Base-by-base conservation (phyloP, 1,284 basidiomycete species). In the Sutorius eximius region DNA sequence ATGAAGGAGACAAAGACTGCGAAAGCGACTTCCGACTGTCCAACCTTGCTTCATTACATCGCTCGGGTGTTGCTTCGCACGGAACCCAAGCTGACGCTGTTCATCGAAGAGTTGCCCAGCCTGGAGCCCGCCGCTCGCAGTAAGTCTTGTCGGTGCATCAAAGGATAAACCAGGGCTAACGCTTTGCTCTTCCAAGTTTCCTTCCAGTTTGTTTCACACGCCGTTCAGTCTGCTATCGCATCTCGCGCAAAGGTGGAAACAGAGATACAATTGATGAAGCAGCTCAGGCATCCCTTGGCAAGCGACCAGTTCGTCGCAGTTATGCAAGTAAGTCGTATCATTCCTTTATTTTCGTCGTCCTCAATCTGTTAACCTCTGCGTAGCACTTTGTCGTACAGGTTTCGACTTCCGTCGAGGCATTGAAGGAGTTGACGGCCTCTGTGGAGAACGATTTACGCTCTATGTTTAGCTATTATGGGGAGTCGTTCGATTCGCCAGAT, bases 31-130 rank as follows among this genome's bases (percentile, higher is more conserved):
- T 52, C 81, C 0, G 83, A 83, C 2, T 95, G 91, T 61, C 91
- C 93, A 0, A 95, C 91, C 0, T 76, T 97, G 24, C 75, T 97
- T 27, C 93, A 97, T 70, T 96, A 93, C 68, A 67, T 96, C 24
- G 91, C 91, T 8, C 78, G 82, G 47, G 78, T 91, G 6, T 76
- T 96, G n/a, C 70, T 91, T 56, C 80, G 84, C 42, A 80, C 78
- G 12, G 86, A 94, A 64, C 81, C 88, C 1, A 74, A 77, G 1
- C 68, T 91, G 5, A 75, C 90, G 0, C 80, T 81, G 13, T 95
- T 94, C 71, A 79, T 91, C 9, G 88, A 93, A 36, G 93, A 95
- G 24, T 74, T 92, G 62, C 85, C 91, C 3, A 86, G 86, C 64
- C 66, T 96, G 3, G 91, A 95, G 68, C 82, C 90, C 5, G 93